phyloP scores from a whole-genome alignment of 2,329 filamentous ascomycete genomes.

The Colletotrichum ledebouriae region DNA sequence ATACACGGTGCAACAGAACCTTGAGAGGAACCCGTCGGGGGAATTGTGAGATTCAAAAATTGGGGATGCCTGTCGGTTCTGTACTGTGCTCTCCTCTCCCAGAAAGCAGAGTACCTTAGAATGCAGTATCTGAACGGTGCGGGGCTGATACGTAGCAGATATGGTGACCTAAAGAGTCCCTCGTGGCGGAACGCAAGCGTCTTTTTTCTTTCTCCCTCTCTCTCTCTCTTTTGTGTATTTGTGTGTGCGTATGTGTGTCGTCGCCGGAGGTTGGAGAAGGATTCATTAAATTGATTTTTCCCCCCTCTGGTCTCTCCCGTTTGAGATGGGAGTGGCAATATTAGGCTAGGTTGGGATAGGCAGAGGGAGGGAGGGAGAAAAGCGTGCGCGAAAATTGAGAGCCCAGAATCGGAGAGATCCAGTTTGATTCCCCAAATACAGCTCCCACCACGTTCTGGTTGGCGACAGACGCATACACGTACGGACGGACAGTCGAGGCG shows the following conservation, averaged over 20 bases:
- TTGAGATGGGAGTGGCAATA: slow-evolving; percentile 29
- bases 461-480: slow-evolving; percentile 23
- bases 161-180: slow-evolving; percentile 26
- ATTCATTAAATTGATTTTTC: slow-evolving; percentile 19
- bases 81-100: not conserved
- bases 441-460: slow-evolving; percentile 1
- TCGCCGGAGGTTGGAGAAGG: slow-evolving; percentile 9
- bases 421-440: slow-evolving; percentile 5
- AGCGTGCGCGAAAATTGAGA: slow-evolving; percentile 37
- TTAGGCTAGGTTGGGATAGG: slow-evolving; percentile 25
- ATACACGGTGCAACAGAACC: slow-evolving; percentile 39
- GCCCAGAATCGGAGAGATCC: slow-evolving; percentile 21
- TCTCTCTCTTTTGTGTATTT: not conserved
- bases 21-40: slow-evolving; percentile 36
- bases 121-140: slow-evolving; percentile 23
- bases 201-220: not conserved
- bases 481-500: slow-evolving; percentile 37
- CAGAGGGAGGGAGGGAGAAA: slow-evolving; percentile 24
- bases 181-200: slow-evolving; percentile 32
- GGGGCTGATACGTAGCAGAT: slow-evolving; percentile 23
- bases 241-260: not conserved
- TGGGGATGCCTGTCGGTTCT: slow-evolving; percentile 12
- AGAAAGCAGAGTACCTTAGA: not conserved
- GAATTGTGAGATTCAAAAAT: slow-evolving; percentile 27
- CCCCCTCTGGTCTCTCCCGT: not conserved